A percentile compares a stretch with the other conserved stretches of the same genome.
phyloP scores from a whole-genome alignment of 75 land plant species.

The Larix kaempferi region DNA sequence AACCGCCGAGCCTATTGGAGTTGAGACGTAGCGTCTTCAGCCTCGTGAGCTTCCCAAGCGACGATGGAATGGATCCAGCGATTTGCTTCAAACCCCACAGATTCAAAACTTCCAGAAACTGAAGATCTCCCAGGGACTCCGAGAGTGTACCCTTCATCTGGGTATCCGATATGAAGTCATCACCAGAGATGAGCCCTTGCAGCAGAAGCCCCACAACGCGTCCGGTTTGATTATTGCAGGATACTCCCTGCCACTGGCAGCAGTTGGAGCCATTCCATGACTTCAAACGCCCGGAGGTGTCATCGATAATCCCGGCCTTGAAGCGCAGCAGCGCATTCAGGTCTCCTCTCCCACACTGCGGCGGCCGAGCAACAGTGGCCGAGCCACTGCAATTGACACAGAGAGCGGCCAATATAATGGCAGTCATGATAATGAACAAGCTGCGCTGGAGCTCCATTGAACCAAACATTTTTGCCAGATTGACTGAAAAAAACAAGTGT shows the following conservation, averaged over 20 bases:
- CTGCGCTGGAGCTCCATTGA: too few relatives aligned
- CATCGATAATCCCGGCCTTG: constrained; percentile 31
- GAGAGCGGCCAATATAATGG: too few relatives aligned
- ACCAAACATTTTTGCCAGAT: too few relatives aligned
- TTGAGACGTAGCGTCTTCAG: constrained; percentile 52
- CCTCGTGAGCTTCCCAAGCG: constrained; percentile 33
- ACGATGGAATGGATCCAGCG: constrained; percentile 35
- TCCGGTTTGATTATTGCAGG: constrained; percentile 28
- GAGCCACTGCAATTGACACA: too few relatives aligned
- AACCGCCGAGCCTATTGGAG: constrained; percentile 54
- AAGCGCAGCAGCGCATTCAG: constrained; percentile 30
- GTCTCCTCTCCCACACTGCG: constrained; percentile 21
- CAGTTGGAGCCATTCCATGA: constrained; percentile 39
- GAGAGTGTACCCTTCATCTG: constrained; percentile 47
- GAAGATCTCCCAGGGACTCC: constrained; percentile 36
- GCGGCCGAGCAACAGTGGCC: not conserved
- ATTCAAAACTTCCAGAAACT: constrained; percentile 34
- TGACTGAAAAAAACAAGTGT: too few relatives aligned
- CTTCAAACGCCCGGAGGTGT: constrained; percentile 23
- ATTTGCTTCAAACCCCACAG: constrained; percentile 43
- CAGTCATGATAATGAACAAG: too few relatives aligned
- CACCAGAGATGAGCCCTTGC: constrained; percentile 25
- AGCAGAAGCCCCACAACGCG: constrained; percentile 34
- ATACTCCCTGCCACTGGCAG: constrained; percentile 41
- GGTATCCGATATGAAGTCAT: constrained; percentile 21